phyloP scores from a whole-genome alignment of 371 early-diverging fungal genomes.

The Basidiobolus meristosporus region DNA sequence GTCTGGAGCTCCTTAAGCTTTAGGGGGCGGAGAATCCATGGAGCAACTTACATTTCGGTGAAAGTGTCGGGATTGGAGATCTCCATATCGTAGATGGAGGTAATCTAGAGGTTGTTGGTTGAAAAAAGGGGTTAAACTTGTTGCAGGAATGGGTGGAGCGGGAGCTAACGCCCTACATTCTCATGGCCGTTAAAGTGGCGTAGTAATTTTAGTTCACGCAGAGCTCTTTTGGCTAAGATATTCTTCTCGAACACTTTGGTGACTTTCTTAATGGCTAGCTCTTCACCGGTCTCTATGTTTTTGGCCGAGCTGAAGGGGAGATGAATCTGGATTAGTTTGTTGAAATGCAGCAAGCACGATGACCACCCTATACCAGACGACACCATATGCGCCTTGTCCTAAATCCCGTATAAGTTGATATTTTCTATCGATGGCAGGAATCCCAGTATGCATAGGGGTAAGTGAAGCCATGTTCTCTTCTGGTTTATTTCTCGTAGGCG shows the following conservation, averaged over 20 bases:
- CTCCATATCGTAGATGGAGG: slow-evolving; percentile 59
- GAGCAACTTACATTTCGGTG: slow-evolving; percentile 55
- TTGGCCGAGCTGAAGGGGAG: slow-evolving; percentile 43
- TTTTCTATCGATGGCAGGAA: slow-evolving; percentile 29
- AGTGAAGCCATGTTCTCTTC: too few species aligned
- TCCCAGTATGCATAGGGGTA: too few species aligned
- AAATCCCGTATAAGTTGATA: slow-evolving; percentile 72
- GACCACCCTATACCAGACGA: slow-evolving; percentile 40
- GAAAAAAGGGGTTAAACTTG: too few species aligned
- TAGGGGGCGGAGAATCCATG: not conserved
- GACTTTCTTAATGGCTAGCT: slow-evolving; percentile 86
- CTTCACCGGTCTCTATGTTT: slow-evolving; percentile 54
- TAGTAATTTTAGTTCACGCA: slow-evolving; percentile 77
- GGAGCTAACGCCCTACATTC: slow-evolving; percentile 29
- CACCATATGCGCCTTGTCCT: slow-evolving; percentile 87
- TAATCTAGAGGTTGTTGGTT: too few species aligned
- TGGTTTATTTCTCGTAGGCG: too few species aligned
- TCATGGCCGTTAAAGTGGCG: slow-evolving; percentile 80
- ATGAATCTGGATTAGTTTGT: not conserved
- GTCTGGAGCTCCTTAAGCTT: not conserved
- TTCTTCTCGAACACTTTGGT: slow-evolving; percentile 55
- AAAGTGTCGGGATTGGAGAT: slow-evolving; percentile 40
- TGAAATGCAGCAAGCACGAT: not conserved
- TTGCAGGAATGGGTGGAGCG: not conserved
- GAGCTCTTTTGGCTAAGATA: slow-evolving; percentile 66